Evolutionary conservation across 805 yeast species (phyloP).

Genomic region (Lipomyces kockii): DNA sequence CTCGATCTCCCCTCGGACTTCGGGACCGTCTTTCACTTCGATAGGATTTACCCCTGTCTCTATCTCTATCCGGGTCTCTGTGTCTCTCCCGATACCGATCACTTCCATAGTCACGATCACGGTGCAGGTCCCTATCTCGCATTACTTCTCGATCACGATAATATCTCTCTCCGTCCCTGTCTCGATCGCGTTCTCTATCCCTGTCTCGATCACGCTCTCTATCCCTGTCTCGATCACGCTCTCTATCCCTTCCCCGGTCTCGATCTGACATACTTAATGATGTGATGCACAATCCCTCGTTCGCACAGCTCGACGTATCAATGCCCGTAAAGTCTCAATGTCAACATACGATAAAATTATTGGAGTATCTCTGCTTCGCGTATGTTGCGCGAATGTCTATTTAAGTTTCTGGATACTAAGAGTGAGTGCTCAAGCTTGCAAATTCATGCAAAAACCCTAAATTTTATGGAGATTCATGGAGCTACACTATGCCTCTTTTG

Average conservation of each 20-base stretch:
- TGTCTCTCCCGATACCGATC: slow-evolving; percentile 8
- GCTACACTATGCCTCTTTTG: too few species aligned
- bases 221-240: slow-evolving; percentile 1
- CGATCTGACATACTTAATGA: background rate
- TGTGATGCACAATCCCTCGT: background rate
- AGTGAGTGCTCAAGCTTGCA: background rate
- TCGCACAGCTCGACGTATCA: background rate
- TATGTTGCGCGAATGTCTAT: background rate
- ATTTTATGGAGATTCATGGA: too few species aligned
- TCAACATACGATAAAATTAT: background rate
- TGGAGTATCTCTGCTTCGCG: background rate
- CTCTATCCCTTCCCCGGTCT: slow-evolving; percentile 5
- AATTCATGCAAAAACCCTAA: background rate
- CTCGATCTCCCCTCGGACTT: slow-evolving; percentile 6
- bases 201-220: too few species aligned
- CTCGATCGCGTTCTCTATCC: too few species aligned
- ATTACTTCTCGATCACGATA: slow-evolving; percentile 13
- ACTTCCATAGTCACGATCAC: background rate
- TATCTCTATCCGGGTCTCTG: slow-evolving; percentile 7
- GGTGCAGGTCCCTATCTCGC: slow-evolving; percentile 6
- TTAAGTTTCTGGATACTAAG: background rate
- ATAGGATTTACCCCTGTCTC: slow-evolving; percentile 2
- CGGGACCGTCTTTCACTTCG: slow-evolving; percentile 1
- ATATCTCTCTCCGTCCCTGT: slow-evolving; percentile 16
- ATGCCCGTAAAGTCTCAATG: background rate